Base-by-base conservation (phyloP, 176 grass and related monocot species). In the Musa schizocarpa region DNA sequence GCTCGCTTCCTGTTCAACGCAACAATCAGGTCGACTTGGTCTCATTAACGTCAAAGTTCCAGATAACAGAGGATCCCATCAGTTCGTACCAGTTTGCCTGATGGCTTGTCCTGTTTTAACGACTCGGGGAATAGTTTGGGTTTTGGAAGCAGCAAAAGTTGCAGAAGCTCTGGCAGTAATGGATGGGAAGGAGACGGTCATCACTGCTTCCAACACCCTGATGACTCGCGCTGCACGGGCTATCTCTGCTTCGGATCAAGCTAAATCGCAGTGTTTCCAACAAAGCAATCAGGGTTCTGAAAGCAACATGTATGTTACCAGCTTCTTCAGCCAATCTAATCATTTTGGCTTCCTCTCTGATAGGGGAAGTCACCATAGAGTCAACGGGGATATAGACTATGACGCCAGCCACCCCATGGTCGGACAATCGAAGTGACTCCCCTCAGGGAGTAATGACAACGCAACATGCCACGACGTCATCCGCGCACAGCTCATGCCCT, bases 81-180 rank as follows among this genome's bases (percentile, higher is more conserved):
- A 34, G 4, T 34, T 34, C 29, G 3, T 34, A 4, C 3, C 29
- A 27, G 26, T 27, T 27, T 27, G 26, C 26, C 26, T 27, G 26
- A 27, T 27, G 26, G 26, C 26, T 27, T 34, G 29, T 34, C 29
- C 29, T 34, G 29, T 34, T 34, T 34, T 5, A 3, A 34, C 5
- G 29, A 62, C 53, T 63, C 79, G 92, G 93, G 93, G 89, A 27
- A 73, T 76, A 81, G 59, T 96, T 25, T 96, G 89, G 89, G 84
- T 96, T 77, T 68, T 92, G 80, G 93, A 90, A 73, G 81, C 89
- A 71, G 89, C 90, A 56, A 88, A 88, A 53, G 62, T 86, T 79
- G 87, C 85, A 6, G 86, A 86, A 77, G 53, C 78, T 69, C 29
- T 5, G 83, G 70, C 63, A 82, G 26, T 27, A 34, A 34, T 34